Evolutionary conservation across 1,284 basidiomycete species (phyloP), one percentile per base, ranked within the genome.

Genomic region (Malassezia brasiliensis): DNA sequence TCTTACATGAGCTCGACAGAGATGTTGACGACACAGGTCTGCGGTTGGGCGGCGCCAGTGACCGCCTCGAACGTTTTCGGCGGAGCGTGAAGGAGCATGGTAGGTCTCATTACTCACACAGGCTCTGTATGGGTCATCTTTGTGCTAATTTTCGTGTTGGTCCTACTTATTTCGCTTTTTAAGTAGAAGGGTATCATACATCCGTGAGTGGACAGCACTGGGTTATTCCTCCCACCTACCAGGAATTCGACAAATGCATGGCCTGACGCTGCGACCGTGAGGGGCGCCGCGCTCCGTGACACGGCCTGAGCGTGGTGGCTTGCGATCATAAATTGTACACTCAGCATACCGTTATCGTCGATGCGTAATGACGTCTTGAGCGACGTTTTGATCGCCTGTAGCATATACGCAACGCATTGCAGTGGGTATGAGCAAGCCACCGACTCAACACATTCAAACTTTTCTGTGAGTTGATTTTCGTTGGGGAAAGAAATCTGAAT

Each of bases 281-380:
- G 47, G 42, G 36, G 28, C 37, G 12, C 20, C 40, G 20, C 36
- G 39, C 15, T 25, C 25, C 28, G 38, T 52, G n/a, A 42, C 20
- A 17, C 46, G 9, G 49, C 42, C 2, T 38, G 22, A 14, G 55
- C 58, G 48, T 60, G 59, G 42, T 62, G 60, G 32, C 59, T 61
- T 40, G 67, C 62, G 51, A 70, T 63, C 63, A 68, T 64, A 45
- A 68, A 70, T 39, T 70, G 68, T 20, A 66, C 58, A 51, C 67
- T 68, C 10, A 67, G 61, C 38, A 70, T 57, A 5, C 67, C 68
- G 1, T 56, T 52, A n/a, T 63, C 56, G 48, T 70, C 68, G 51
- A 58, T 64, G 14, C 68, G 58, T 3, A 70, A 40, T 0, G 65
- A 67, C 0, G 67, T 67, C 50, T 70, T 70, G 47, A 64, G 50